Evolutionary conservation across 2,329 filamentous ascomycete genomes (phyloP), one percentile per base, ranked within the genome.

Genomic region (Venturia nashicola): DNA sequence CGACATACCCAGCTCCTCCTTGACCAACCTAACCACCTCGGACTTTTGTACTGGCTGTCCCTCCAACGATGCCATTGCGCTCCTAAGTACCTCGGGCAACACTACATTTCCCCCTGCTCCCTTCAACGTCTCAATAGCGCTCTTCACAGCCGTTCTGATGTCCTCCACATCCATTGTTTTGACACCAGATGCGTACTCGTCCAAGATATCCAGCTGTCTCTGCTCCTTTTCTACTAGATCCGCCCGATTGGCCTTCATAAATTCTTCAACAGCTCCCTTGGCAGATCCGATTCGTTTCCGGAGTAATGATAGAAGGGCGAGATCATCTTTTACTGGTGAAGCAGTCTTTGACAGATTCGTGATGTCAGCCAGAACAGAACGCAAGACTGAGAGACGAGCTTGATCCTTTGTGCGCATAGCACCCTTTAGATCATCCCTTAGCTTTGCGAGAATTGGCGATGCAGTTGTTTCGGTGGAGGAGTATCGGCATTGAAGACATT

Each of bases 261-360:
- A 90, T 71, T 91, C 86, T 43, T 78, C 77, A 18, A 79, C 79
- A 0, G 89, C 84, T 20, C 86, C 82, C 61, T 81, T 76, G 4
- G 81, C 79, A 1, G 81, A 77, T 54, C 82, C 80, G 27, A 83
- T 81, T 61, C 85, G 82, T 75, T 86, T 87, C 67, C 83, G 82
- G 64, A 94, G 80, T 60, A 92, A 78, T 8, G 80, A 77, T 36
- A 91, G 82, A 64, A 93, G 79, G 70, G 88, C 83, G 67, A 82
- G 80, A 73, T 93, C 88, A 27, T 84, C 89, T 63, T 77, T 79
- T 70, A 92, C 83, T n/a, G 89, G 89, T 46, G 77, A 79, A 46
- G 80, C 71, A 16, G 88, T 90, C 76, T 92, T 92, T 72, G 85
- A 87, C 42, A 87, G 86, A 74, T 91, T 92, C 69, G 86, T 85